Percentiles rank a stretch among this genome's conserved stretches.
Conservation (phyloP, 768 basidiomycete genomes). For the Gymnopilus dilepis region DNA sequence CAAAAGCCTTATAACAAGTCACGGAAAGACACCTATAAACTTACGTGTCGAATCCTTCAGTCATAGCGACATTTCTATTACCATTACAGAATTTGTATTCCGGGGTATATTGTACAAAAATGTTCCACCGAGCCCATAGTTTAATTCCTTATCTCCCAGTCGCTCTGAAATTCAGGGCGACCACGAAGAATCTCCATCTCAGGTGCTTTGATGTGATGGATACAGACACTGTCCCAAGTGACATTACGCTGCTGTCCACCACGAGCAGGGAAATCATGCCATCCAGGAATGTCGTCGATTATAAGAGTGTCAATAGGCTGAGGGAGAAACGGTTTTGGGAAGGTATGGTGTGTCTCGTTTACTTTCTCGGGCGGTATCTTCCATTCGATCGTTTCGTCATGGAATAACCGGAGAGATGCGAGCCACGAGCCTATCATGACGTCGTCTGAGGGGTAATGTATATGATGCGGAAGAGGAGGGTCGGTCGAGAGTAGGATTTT, state of each 20-base stretch:
- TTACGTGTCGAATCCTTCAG: too few relatives aligned
- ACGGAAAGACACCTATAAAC: too few relatives aligned
- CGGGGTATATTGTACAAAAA: too few relatives aligned
- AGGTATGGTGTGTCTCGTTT: not conserved
- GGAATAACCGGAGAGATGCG: constrained; percentile 6
- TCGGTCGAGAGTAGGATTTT: constrained; percentile 6
- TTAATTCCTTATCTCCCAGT: constrained; percentile 1
- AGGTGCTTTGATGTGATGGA: constrained; percentile 1
- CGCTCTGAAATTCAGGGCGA: not conserved
- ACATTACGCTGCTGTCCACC: not conserved
- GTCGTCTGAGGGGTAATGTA: constrained; percentile 18
- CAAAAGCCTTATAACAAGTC: too few relatives aligned
- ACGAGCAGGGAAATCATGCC: constrained; percentile 8
- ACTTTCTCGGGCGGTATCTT: not conserved
- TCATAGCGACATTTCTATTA: too few relatives aligned
- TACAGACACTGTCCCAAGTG: constrained; percentile 13
- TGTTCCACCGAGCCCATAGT: too few relatives aligned
- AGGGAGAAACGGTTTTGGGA: constrained; percentile 11
- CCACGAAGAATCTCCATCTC: constrained; percentile 13
- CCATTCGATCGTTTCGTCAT: not conserved
- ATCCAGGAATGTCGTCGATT: constrained; percentile 4
- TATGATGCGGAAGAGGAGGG: constrained; percentile 14
- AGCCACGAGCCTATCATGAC: constrained; percentile 15
- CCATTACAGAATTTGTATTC: too few relatives aligned
- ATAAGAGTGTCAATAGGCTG: not conserved